These are phyloP conservation scores for Xylaria longipes DNA, from an alignment of 495 filamentous ascomycete genomes.

Conservation along the genomic window DNA sequence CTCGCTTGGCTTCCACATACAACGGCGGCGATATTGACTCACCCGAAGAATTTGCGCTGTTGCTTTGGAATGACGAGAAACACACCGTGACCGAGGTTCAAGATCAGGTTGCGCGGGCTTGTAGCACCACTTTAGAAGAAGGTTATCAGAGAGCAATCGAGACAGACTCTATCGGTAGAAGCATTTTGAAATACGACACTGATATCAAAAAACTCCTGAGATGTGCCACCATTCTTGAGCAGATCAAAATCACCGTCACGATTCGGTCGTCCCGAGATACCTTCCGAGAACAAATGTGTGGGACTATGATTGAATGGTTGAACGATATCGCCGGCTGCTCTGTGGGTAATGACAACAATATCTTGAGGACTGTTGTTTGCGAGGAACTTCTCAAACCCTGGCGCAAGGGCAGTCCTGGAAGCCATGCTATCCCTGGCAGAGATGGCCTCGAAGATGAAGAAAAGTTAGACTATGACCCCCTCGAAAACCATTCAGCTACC, in stretches of 20 bases:
- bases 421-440: conserved; percentile 81
- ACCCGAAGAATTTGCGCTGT: conserved; percentile 76
- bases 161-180: conserved; percentile 84
- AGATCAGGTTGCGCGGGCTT: conserved; percentile 88
- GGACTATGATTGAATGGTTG: conserved; percentile 96
- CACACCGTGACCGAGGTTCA: conserved; percentile 92
- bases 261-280: conserved; percentile 93
- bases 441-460: conserved; percentile 92
- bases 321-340: conserved; percentile 90
- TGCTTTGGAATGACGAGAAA: conserved; percentile 99
- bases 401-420: conserved; percentile 84
- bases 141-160: conserved; percentile 81
- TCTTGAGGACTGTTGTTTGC: conserved; percentile 81
- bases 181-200: conserved; percentile 75
- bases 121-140: conserved; percentile 71
- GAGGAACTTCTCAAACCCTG: conserved; percentile 88
- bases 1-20: conserved; percentile 75
- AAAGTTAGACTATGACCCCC: conserved; percentile 40
- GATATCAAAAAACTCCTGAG: conserved; percentile 74
- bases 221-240: conserved; percentile 84
- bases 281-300: conserved; percentile 97
- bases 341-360: conserved; percentile 77
- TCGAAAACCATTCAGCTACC: conserved; percentile 29
- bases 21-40: conserved; percentile 66
- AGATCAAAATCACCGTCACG: conserved; percentile 95